A percentile compares a stretch with the other conserved stretches of the same genome.
Evolutionary conservation across 2,329 filamentous ascomycete genomes (phyloP).

Genomic region (Juglanconis oblonga): DNA sequence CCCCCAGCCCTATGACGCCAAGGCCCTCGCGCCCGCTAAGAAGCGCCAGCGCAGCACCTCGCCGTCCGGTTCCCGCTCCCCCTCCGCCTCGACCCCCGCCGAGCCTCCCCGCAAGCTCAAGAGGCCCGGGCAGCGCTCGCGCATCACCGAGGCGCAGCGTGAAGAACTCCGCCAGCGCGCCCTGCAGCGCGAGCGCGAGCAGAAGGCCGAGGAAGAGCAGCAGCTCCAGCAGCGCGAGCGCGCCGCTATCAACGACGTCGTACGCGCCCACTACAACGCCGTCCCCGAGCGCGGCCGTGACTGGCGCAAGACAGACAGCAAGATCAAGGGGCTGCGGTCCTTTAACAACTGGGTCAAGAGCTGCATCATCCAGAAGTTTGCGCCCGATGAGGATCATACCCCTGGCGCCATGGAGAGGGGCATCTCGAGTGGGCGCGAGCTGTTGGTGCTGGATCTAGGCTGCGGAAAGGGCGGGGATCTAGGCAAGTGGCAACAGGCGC

Average conservation of each 20-base stretch:
- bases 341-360: slow-evolving; percentile 99
- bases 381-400: slow-evolving; percentile 71
- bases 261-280: slow-evolving; percentile 91
- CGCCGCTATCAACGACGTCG: slow-evolving; percentile 75
- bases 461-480: slow-evolving; percentile 96
- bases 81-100: slow-evolving; percentile 1
- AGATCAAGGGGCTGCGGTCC: slow-evolving; percentile 88
- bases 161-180: slow-evolving; percentile 63
- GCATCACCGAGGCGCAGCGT: slow-evolving; percentile 65
- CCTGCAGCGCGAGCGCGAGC: slow-evolving; percentile 53
- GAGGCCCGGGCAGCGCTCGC: slow-evolving; percentile 62
- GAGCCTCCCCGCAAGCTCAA: slow-evolving; percentile 63
- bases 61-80: slow-evolving; percentile 26
- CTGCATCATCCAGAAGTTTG: slow-evolving; percentile 94
- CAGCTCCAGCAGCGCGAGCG: slow-evolving; percentile 42
- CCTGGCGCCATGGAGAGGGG: slow-evolving; percentile 57
- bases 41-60: slow-evolving; percentile 55
- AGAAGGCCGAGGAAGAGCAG: slow-evolving; percentile 34
- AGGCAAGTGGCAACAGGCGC: slow-evolving; percentile 92
- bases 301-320: slow-evolving; percentile 90
- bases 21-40: slow-evolving; percentile 55
- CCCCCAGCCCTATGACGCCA: slow-evolving; percentile 60
- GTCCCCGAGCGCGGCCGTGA: slow-evolving; percentile 91
- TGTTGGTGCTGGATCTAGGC: slow-evolving; percentile 88
- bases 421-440: slow-evolving; percentile 51